Evolutionary conservation across 1,139 yeast species (phyloP), one percentile per base, ranked within the genome.

Genomic region (Arxiozyma slooffiae): DNA sequence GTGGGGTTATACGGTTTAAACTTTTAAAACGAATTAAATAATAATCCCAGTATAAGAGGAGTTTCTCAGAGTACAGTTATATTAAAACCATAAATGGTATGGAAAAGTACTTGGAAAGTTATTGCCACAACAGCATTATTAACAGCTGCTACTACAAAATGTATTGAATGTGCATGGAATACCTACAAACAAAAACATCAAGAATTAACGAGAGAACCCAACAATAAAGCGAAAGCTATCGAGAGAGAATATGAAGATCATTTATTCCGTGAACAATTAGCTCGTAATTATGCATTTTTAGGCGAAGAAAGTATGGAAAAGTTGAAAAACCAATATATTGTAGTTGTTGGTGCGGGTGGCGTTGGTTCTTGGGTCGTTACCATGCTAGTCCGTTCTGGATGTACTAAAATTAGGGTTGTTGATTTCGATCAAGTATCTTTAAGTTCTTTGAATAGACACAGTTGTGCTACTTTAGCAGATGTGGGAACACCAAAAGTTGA

Each of bases 341-440:
- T 88, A 3, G 85, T 92, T 18, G 96, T 92, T n/a, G 98, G 98
- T 30, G 95, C 92, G 9, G 98, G 98, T 49, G 98, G 98, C 46
- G 98, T 92, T 38, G 98, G 98, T 2, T 89, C 97, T 0, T 90
- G 96, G 94, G 96, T 85, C 11, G 85, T 89, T 7, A 85, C 96
- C 2, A 88, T 94, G 88, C 75, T 92, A 53, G 86, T 86, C 1
- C 79, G 98, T 60, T 85, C 96, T 8, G 98, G 98, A 11, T 84
- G 90, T 38, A 82, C 84, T 17, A 77, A 78, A 52, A 69, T 92
- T 50, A 77, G 90, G 59, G 76, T 92, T 54, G 82, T 92, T 53
- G 98, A 92, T 69, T 92, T 92, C 66, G 98, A 92, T 68, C 98
- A 92, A 69, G 97, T 92, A 38, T 82, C 96, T 0, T 73, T 92